Conservation (phyloP, 257 asterid species). For the Capsicum pubescens region DNA sequence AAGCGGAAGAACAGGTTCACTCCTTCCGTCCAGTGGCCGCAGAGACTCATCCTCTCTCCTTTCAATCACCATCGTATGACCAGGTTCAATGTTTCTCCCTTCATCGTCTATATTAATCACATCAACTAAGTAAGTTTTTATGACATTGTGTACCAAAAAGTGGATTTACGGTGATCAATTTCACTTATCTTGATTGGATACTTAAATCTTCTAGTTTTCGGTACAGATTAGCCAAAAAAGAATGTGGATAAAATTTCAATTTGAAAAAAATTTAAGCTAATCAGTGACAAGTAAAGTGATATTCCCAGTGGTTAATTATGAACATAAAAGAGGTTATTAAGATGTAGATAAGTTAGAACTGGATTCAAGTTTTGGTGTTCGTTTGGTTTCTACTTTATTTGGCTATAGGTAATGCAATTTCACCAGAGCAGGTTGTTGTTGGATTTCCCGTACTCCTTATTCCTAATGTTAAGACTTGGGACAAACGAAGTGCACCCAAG, state of each 20-base stretch:
- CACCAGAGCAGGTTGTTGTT: constrained; percentile 3
- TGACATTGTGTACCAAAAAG: background rate
- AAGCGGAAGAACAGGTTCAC: constrained; percentile 51
- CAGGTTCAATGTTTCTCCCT: constrained; percentile 48
- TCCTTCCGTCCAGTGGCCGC: constrained; percentile 54
- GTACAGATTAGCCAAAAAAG: background rate
- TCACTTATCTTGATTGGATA: background rate
- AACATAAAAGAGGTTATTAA: background rate
- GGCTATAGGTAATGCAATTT: constrained; percentile 18
- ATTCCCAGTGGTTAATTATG: constrained; percentile 2
- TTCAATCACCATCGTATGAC: constrained; percentile 36
- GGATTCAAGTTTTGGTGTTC: background rate
- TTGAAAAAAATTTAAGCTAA: background rate
- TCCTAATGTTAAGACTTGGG: background rate
- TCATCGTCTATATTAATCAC: background rate
- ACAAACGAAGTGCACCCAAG: background rate
- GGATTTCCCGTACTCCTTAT: background rate
- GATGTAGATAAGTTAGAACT: background rate
- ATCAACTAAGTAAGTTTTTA: background rate
- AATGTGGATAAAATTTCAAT: background rate
- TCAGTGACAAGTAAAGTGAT: background rate
- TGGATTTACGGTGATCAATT: background rate
- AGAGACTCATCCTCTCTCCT: constrained; percentile 64
- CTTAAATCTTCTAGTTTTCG: background rate
- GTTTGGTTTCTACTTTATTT: constrained; percentile 6